These are phyloP conservation scores for Lolium rigidum DNA, from an alignment of 176 grass and related monocot species.

Conservation along the genomic window DNA sequence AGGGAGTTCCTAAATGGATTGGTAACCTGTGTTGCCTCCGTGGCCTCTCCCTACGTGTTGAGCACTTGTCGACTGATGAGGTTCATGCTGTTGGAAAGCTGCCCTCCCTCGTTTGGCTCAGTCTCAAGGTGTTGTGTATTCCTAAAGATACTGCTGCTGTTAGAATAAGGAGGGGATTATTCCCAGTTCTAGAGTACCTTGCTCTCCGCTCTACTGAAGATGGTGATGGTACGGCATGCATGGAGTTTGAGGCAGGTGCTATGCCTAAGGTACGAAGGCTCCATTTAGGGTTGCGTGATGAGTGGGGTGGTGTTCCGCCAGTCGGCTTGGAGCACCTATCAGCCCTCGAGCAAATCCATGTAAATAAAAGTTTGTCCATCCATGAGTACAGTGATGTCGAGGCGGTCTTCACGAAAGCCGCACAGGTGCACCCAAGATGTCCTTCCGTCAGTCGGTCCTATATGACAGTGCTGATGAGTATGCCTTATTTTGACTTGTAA, in stretches of 20 bases:
- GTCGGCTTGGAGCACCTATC: not conserved
- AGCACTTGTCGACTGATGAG: not conserved
- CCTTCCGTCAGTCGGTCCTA: not conserved
- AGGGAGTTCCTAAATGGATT: not conserved
- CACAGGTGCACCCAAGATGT: not conserved
- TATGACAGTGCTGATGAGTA: too few relatives aligned
- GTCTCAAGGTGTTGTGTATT: too few relatives aligned
- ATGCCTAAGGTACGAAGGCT: not conserved
- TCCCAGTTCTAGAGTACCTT: too few relatives aligned
- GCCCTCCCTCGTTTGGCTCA: not conserved
- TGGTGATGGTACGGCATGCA: not conserved
- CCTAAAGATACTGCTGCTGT: too few relatives aligned
- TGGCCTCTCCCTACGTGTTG: not conserved
- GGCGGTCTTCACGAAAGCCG: not conserved
- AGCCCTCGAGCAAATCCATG: not conserved
- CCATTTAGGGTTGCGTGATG: fast-evolving
- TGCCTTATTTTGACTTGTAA: too few relatives aligned
- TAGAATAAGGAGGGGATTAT: too few relatives aligned
- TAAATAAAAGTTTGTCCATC: not conserved
- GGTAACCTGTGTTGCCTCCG: not conserved
- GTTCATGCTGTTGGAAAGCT: not conserved
- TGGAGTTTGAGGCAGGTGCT: not conserved
- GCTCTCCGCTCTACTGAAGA: too few relatives aligned
- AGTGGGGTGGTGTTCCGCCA: not conserved
- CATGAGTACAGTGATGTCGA: not conserved